phyloP scores from a whole-genome alignment of 805 yeast species.

The Jamesozyma jinghongensis region DNA sequence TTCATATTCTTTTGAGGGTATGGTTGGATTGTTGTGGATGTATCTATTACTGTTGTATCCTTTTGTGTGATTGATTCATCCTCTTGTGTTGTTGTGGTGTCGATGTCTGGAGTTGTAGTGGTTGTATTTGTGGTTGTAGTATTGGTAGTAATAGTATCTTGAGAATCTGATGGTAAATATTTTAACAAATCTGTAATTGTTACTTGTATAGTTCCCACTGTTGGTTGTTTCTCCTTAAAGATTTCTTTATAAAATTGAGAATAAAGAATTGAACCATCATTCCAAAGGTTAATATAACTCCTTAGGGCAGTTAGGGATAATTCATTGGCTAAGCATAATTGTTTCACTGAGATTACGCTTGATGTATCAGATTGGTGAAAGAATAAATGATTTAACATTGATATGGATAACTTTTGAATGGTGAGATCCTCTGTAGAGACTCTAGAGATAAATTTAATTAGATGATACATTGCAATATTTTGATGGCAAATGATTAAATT shows the following conservation, averaged over 20 bases:
- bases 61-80: neutral
- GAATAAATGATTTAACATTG: conserved; percentile 26
- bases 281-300: conserved; percentile 27
- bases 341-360: conserved; percentile 4
- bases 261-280: conserved; percentile 28
- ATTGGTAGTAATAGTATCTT: no score
- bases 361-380: conserved; percentile 15
- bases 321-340: conserved; percentile 15
- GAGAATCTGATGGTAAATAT: conserved; percentile 12
- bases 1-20: conserved; percentile 4
- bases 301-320: conserved; percentile 18
- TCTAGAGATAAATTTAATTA: conserved; percentile 29
- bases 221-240: conserved; percentile 16
- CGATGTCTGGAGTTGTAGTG: neutral
- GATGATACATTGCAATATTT: conserved; percentile 28
- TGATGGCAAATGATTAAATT: conserved; percentile 32
- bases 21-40: conserved; percentile 6
- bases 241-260: conserved; percentile 16
- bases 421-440: conserved; percentile 30
- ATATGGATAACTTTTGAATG: conserved; percentile 28
- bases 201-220: conserved; percentile 5
- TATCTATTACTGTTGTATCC: no score
- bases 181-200: conserved; percentile 10
- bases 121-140: neutral
- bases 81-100: neutral